Evolutionary conservation across 1,284 basidiomycete species (phyloP).

Genomic region (Fomes fomentarius): DNA sequence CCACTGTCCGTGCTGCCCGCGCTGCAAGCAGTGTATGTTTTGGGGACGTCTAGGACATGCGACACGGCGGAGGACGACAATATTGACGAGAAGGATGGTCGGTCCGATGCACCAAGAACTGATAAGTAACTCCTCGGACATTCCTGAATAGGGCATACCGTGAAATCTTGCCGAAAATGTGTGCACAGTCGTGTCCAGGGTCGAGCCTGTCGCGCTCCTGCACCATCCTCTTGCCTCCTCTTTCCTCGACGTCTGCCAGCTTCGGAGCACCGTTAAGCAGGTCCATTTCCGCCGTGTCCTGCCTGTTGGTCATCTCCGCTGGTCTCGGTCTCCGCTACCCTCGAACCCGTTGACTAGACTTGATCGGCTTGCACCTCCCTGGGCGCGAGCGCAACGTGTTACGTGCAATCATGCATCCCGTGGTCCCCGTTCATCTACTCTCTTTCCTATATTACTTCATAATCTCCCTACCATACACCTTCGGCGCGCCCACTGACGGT

Average conservation of each 20-base stretch:
- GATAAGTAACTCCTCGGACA: no score
- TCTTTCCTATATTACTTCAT: slow-evolving; percentile 18
- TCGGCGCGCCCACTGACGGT: slow-evolving; percentile 48
- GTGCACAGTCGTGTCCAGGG: not conserved
- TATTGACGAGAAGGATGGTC: no score
- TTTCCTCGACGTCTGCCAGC: slow-evolving; percentile 10
- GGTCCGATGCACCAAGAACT: no score
- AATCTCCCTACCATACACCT: slow-evolving; percentile 5
- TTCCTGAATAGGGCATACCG: no score
- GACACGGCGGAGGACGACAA: no score
- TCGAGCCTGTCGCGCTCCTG: not conserved
- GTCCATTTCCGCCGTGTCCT: not conserved
- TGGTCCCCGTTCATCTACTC: slow-evolving; percentile 18
- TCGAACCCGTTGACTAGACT: not conserved
- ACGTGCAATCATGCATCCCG: slow-evolving; percentile 16
- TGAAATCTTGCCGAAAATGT: no score
- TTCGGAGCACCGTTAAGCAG: slow-evolving; percentile 3
- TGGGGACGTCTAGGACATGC: no score
- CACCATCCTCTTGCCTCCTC: not conserved
- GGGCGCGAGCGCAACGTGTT: slow-evolving; percentile 5
- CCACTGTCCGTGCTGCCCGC: no score
- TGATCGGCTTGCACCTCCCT: slow-evolving; percentile 3
- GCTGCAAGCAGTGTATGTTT: no score
- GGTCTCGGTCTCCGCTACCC: not conserved
- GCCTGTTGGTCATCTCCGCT: not conserved